Conservation (phyloP, 2,329 filamentous ascomycete genomes). For the Fusarium sp. region DNA sequence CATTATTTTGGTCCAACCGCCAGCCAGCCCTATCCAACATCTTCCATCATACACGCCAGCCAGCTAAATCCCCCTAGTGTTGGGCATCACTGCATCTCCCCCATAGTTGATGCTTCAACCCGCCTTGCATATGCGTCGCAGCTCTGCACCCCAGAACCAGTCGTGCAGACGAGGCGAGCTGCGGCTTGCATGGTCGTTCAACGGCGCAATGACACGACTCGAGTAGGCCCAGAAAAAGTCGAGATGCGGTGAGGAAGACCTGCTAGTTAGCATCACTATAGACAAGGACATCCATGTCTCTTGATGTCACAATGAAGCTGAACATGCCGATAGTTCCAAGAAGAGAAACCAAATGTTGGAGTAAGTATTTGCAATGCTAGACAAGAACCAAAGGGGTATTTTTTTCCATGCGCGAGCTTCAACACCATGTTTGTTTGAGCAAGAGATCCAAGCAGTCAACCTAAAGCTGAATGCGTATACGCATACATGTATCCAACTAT, state of each 20-base stretch:
- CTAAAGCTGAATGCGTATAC: constrained; percentile 14
- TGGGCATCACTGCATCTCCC: constrained; percentile 48
- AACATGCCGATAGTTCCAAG: constrained; percentile 11
- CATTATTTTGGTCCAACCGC: constrained; percentile 2
- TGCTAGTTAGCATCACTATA: constrained; percentile 9
- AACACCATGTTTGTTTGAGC: constrained; percentile 38
- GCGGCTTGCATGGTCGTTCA: constrained; percentile 6
- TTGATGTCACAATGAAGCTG: constrained; percentile 17
- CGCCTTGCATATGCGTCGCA: constrained; percentile 27
- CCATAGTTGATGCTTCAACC: constrained; percentile 24
- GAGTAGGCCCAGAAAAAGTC: constrained; percentile 7
- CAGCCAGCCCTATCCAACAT: constrained; percentile 12
- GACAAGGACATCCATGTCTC: constrained; percentile 25
- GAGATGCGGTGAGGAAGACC: constrained; percentile 27
- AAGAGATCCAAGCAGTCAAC: constrained; percentile 21
- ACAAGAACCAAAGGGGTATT: constrained; percentile 43
- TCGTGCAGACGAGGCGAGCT: constrained; percentile 35
- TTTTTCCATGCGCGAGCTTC: constrained; percentile 42
- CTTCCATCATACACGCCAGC: constrained; percentile 32
- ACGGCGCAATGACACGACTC: constrained; percentile 22
- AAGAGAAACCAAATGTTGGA: constrained; percentile 36
- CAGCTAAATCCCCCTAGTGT: constrained; percentile 33
- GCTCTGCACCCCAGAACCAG: constrained; percentile 41
- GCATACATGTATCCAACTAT: constrained; percentile 25
- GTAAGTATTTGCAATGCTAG: constrained; percentile 36